phyloP scores from a whole-genome alignment of 306 rosid genomes.

The Oemleria cerasiformis region DNA sequence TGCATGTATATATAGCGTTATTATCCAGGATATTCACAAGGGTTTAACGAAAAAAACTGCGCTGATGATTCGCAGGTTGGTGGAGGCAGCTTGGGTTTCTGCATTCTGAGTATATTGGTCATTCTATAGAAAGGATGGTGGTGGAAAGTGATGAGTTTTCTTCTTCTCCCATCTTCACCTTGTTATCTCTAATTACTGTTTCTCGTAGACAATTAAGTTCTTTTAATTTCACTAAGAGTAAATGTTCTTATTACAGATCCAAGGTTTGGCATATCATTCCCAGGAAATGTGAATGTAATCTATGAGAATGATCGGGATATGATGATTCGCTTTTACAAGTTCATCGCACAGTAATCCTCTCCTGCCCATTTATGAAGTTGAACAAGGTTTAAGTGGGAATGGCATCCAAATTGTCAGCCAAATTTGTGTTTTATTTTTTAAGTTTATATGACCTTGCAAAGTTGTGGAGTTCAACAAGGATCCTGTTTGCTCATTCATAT shows the following conservation, averaged over 20 bases:
- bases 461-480: not conserved
- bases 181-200: too few species aligned
- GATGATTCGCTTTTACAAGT: slow-evolving; percentile 66
- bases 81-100: slow-evolving; percentile 15
- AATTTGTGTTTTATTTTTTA: not conserved
- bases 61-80: slow-evolving; percentile 24
- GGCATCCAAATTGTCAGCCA: not conserved
- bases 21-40: not conserved
- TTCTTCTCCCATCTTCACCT: too few species aligned
- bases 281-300: slow-evolving; percentile 56
- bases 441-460: not conserved
- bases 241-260: slow-evolving; percentile 49
- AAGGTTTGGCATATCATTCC: slow-evolving; percentile 64
- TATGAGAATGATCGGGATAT: slow-evolving; percentile 74
- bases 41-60: not conserved
- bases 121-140: not conserved
- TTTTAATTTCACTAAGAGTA: too few species aligned
- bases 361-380: not conserved
- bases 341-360: slow-evolving; percentile 53
- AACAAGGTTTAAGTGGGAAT: not conserved
- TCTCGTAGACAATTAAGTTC: too few species aligned
- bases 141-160: not conserved
- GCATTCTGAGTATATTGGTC: slow-evolving; percentile 1
- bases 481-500: too few species aligned
- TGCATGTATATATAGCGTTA: not conserved